Evolutionary conservation across 352 stramenopile species (phyloP), one percentile per base, ranked within the genome.

Genomic region (Phytophthora cajani): DNA sequence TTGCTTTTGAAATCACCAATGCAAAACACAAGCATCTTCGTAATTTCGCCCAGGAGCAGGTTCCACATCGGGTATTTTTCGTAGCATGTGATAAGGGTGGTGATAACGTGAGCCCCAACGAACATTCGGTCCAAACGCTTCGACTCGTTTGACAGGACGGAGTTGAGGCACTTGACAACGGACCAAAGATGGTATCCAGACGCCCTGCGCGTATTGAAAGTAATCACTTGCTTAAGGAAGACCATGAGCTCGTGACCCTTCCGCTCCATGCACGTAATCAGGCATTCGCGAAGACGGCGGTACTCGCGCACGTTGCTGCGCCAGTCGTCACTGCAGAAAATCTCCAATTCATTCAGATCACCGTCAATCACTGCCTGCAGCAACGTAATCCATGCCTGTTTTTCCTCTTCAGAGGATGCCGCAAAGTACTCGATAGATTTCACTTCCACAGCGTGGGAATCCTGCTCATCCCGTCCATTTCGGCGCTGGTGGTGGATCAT

Each of bases 321-420:
- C 89, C 89, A 96, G 62, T 96, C 89, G 68, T 96, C 89, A 62
- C 83, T 93, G 70, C 89, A 96, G 55, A 96, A 96, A 21, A 96
- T 93, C 61, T 96, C 89, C 9, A 96, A 68, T 54, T 92, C 89
- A 40, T 87, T 88, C 33, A 95, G 64, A 64, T 96, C 88, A 8
- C 89, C 89, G 38, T 90, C 83, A 67, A 96, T 91, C 33, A 93
- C 87, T 19, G 85, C 78, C 56, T 92, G 74, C 44, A 96, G 56
- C 32, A 90, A 44, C 11, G 76, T 79, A 33, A 96, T 90, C 87
- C 89, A 96, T 9, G 76, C 76, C 49, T 88, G 62, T 33, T 91
- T 89, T 38, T 94, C 84, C 50, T 84, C 71, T 58, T 87, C 83
- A 5, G 74, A 90, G 16, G 78, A 62, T 5, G 86, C 87, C 5